Evolutionary conservation across 176 grass and related monocot genomes (phyloP), one percentile per base, ranked within the genome.

Genomic region (Oryza nivara): DNA sequence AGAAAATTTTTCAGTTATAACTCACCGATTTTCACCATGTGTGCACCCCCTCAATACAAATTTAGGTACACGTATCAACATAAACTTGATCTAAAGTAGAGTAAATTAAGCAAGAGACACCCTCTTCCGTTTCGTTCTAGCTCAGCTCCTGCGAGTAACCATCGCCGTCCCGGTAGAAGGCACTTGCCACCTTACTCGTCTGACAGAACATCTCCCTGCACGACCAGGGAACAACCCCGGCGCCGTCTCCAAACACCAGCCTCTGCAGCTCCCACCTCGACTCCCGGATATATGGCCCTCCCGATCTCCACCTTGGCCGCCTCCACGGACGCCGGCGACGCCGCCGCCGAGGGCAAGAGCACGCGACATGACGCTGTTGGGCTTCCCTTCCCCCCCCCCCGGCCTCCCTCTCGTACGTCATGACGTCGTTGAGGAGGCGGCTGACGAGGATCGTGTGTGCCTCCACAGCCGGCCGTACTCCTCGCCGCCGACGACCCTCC

Each of bases 131-230:
- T 23, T 23, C 23, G 23, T 23, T 23, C 23, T 23, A 23, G 23
- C 23, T 23, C 23, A 23, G 23, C 23, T 23, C 23, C 23, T 23
- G 23, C 23, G 23, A 23, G 23, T 23, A 23, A 23, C 23, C 23
- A 23, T 92, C 91, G 7, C n/a, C 81, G 7, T 89, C 84, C 80
- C 76, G 76, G 66, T 92, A 92, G 54, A 87, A 84, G 2, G 85
- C 5, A 52, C 89, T 76, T 10, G 84, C 3, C 20, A 84, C 80
- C 76, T 67, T 92, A 77, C 75, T 73, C 84, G 81, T 89, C 66
- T 87, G 87, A 87, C 87, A 92, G 73, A 87, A 89, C 23, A 84
- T 41, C 47, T 92, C 86, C 73, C 88, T 92, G 87, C 80, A 81
- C 20, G 69, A 48, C 26, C 80, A 86, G 13, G 92, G 92, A 54